phyloP scores from a whole-genome alignment of 139 green algal species.

The Volvox reticuliferus region DNA sequence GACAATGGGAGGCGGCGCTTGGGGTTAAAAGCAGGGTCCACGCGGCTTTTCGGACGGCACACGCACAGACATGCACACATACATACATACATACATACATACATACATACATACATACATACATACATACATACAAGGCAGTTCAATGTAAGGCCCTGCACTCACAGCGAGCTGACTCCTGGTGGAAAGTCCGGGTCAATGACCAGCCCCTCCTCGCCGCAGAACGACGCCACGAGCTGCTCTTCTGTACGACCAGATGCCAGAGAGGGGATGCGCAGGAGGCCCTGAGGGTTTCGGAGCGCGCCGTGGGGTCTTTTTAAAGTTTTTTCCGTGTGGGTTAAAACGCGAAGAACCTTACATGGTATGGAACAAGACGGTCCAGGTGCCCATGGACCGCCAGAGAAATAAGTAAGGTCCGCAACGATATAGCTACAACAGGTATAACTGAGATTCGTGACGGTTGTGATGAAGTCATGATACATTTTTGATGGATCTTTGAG shows the following conservation, averaged over 20 bases:
- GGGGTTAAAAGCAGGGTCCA: neutral
- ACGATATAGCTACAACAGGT: no score
- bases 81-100: neutral
- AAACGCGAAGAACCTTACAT: no score
- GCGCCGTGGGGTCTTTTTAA: no score
- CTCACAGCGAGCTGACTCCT: constrained; percentile 50
- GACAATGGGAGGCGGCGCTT: neutral
- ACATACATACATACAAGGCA: neutral
- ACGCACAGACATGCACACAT: neutral
- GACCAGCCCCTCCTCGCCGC: constrained; percentile 39
- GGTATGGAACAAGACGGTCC: no score
- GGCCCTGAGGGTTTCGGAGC: constrained; percentile 9
- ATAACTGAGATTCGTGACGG: no score
- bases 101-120: neutral
- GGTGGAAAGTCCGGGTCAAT: constrained; percentile 61
- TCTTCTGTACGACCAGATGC: constrained; percentile 46
- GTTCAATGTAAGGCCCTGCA: neutral
- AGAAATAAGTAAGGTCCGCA: no score
- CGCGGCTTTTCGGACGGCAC: neutral
- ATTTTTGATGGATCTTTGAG: no score
- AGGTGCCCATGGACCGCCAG: no score
- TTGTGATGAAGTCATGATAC: no score
- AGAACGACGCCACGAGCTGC: constrained; percentile 29
- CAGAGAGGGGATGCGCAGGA: constrained; percentile 43
- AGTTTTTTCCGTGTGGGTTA: no score